Percentiles rank a stretch among this genome's conserved stretches.
Evolutionary conservation across 805 yeast genomes (phyloP).

Genomic region (Candida verbasci): DNA sequence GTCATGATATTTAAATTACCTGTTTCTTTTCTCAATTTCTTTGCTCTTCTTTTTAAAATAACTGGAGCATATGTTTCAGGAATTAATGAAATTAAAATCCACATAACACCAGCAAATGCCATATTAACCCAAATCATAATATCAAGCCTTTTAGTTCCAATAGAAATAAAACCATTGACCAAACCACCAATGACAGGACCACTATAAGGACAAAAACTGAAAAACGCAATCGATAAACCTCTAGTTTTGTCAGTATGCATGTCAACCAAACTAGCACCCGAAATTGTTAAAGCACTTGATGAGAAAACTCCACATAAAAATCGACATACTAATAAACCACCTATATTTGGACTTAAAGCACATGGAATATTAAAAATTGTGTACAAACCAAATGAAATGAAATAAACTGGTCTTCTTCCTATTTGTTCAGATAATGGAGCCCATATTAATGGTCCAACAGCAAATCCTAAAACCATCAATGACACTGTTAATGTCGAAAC

Average conservation of each 20-base stretch:
- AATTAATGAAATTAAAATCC: slow-evolving; percentile 57
- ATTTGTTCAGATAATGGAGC: slow-evolving; percentile 82
- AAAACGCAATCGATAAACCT: slow-evolving; percentile 86
- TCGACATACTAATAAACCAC: slow-evolving; percentile 74
- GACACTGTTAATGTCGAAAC: slow-evolving; percentile 80
- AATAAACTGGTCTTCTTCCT: slow-evolving; percentile 82
- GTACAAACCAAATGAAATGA: slow-evolving; percentile 69
- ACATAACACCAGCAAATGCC: slow-evolving; percentile 86
- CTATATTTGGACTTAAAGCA: slow-evolving; percentile 79
- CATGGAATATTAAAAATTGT: slow-evolving; percentile 81
- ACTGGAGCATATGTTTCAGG: slow-evolving; percentile 95
- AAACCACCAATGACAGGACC: slow-evolving; percentile 91
- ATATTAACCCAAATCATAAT: slow-evolving; percentile 85
- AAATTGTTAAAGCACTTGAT: slow-evolving; percentile 76
- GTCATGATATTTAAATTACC: slow-evolving; percentile 85
- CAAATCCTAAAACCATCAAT: slow-evolving; percentile 83
- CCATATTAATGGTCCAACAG: slow-evolving; percentile 85
- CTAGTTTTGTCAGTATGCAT: slow-evolving; percentile 77
- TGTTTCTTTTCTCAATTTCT: slow-evolving; percentile 65
- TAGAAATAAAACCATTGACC: slow-evolving; percentile 80
- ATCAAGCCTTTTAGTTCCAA: slow-evolving; percentile 64
- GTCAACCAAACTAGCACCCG: slow-evolving; percentile 90
- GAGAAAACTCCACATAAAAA: slow-evolving; percentile 86
- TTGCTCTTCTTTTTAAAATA: slow-evolving; percentile 64
- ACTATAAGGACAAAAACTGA: slow-evolving; percentile 88